These are phyloP conservation scores for Adansonia rubrostipa DNA, from an alignment of 441 rosid species.

Conservation along the genomic window DNA sequence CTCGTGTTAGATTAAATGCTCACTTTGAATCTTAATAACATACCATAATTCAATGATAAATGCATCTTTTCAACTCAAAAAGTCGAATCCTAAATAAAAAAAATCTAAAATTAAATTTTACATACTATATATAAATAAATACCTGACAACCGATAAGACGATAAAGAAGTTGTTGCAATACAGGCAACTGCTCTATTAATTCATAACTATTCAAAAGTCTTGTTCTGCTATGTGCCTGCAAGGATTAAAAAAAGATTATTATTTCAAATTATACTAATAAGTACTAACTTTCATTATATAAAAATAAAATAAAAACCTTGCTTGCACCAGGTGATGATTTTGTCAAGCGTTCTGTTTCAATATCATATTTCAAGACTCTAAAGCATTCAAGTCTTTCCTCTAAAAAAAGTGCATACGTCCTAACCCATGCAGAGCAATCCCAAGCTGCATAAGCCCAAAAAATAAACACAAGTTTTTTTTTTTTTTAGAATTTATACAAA, in stretches of 20 bases:
- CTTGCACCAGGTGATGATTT: constrained; percentile 55
- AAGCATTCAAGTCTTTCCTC: constrained; percentile 85
- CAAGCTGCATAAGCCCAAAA: constrained; percentile 51
- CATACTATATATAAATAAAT: background rate
- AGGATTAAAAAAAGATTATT: background rate
- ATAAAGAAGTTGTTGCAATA: constrained; percentile 74
- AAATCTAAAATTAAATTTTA: background rate
- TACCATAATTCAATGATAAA: background rate
- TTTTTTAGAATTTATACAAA: background rate
- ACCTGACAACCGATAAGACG: constrained; percentile 77
- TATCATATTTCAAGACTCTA: constrained; percentile 59
- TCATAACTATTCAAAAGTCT: constrained; percentile 51
- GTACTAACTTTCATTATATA: background rate
- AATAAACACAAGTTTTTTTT: background rate
- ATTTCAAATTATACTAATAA: background rate
- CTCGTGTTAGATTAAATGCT: too few species aligned
- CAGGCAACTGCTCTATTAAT: constrained; percentile 71
- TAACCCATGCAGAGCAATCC: constrained; percentile 87
- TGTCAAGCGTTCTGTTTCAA: constrained; percentile 72
- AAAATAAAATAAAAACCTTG: constrained; percentile 46
- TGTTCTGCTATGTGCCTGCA: constrained; percentile 69
- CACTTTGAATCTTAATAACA: too few species aligned
- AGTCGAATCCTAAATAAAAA: background rate
- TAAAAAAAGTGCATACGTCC: constrained; percentile 70
- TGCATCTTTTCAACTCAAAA: background rate